Evolutionary conservation across 2,329 filamentous ascomycete species (phyloP).

Genomic region (Clonostachys sp.): DNA sequence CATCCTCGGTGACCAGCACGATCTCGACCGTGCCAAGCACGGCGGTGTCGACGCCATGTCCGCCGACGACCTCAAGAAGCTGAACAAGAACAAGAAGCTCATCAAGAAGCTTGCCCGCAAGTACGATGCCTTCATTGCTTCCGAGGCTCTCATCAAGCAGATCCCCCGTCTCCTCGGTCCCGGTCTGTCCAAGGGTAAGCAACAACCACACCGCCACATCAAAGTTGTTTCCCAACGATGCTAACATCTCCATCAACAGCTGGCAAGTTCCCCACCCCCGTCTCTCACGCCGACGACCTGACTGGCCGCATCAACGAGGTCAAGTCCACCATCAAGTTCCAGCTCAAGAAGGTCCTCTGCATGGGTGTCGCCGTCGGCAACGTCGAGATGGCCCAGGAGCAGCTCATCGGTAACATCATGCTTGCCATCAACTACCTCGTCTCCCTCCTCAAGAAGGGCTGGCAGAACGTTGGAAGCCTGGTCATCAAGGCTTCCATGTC

Average conservation of each 20-base stretch:
- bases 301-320: constrained; percentile 95
- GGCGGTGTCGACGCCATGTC: constrained; percentile 98
- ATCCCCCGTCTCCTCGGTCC: constrained; percentile 99
- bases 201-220: constrained; percentile 8
- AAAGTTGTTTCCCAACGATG: constrained; percentile 9
- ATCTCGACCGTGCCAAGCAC: constrained; percentile 99
- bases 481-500: constrained; percentile 99
- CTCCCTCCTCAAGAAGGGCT: constrained; percentile 99
- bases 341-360: constrained; percentile 99
- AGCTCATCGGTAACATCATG: constrained; percentile 99
- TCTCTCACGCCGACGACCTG: constrained; percentile 95
- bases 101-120: constrained; percentile 99
- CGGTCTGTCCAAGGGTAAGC: constrained; percentile 92
- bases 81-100: constrained; percentile 99
- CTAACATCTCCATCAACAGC: constrained; percentile 45
- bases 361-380: constrained; percentile 99
- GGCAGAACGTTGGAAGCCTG: constrained; percentile 99
- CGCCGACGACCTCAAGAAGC: constrained; percentile 98
- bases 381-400: constrained; percentile 94
- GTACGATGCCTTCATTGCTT: constrained; percentile 99
- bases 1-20: constrained; percentile 76
- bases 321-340: constrained; percentile 99
- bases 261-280: constrained; percentile 98
- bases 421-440: constrained; percentile 99
- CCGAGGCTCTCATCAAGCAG: constrained; percentile 98